Base-by-base conservation (phyloP, 192 early-diverging fungal genomes). In the Coemansia sp. region DNA sequence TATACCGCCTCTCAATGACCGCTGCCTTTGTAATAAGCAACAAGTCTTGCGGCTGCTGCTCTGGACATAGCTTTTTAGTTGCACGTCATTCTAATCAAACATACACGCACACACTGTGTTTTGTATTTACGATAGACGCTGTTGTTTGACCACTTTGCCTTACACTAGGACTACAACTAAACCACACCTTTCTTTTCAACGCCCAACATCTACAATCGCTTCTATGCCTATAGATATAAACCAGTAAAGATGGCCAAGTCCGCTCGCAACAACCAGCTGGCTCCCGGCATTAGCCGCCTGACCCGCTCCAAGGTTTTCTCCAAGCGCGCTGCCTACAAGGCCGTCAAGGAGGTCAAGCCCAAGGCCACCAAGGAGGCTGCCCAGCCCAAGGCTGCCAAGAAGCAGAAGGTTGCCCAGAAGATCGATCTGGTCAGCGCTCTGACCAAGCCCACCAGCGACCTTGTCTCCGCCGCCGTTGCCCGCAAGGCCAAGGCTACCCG, bases 281-380 rank as follows among this genome's bases (percentile, higher is more conserved):
- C 81, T 66, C 86, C 88, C 44, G 93, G 93, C 53, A 81, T 95
- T 47, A 68, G 82, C 70, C 87, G 87, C 53, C 84, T 85, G 69
- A 86, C 86, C 63, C 91, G 92, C 72, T 88, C 89, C 25, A 65
- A 75, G 55, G 79, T 85, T 50, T 90, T 86, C 80, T 83, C 87
- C 69, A 88, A 87, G 83, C 88, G 87, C 79, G 93, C 84, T 46
- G 74, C 88, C 43, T 90, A 89, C 84, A 95, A 95, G 90, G 82
- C 84, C 71, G 78, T 81, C 77, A 93, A 88, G 85, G 67, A 70
- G 49, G 58, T 68, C 36, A 64, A 70, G 60, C 55, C 81, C 46
- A 62, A 60, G 53, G 24, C 35, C 1, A 11, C 42, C 24, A 11
- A 4, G 4, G 1, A 4, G 23, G 24, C 19, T 13, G 56, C 19